Evolutionary conservation across 2,329 filamentous ascomycete species (phyloP), one percentile per base, ranked within the genome.

Genomic region (Eutypella sp.): DNA sequence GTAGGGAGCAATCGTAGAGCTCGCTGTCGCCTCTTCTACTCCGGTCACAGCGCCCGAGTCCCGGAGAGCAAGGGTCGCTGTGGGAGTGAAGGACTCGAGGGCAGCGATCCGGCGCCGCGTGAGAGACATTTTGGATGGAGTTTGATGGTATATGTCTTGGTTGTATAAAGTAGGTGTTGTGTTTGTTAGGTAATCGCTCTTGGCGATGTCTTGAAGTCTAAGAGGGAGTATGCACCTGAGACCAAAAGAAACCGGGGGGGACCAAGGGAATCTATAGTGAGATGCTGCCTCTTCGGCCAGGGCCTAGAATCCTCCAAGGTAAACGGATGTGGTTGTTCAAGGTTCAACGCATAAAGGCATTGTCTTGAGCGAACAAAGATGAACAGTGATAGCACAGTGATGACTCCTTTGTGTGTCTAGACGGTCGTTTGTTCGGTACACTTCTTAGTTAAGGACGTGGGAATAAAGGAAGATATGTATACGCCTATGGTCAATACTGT

Each of bases 1-100:
- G 60, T 73, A 85, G 16, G 76, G 74, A 13, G 74, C 71, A 47
- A 83, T 76, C 18, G 76, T 78, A 18, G 71, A 67, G 36, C 65
- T 69, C 19, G 71, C 41, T 4, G 57, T 47, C 34, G 45, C 41
- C 41, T 50, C 46, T 38, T 52, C 47, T 24, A 55, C 50, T 43
- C 40, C 45, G n/a, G 48, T 48, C 38, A 20, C 39, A 8, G 55
- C 48, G 27, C 51, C 44, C 40, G 55, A 46, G 40, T 59, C 55
- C 31, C 61, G 56, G 42, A 59, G 49, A 41, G 52, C 56, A 7
- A 64, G 47, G 51, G 58, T 51, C 15, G 60, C 49, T 13, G 60
- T 50, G 23, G 60, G 53, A 29, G 57, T 51, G 19, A 60, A 47
- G 47, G 57, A 41, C 41, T 51, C 61, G 42, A 60, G 22, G 45